Evolutionary conservation across 1,139 yeast species (phyloP).

Genomic region (Pichia sp.): DNA sequence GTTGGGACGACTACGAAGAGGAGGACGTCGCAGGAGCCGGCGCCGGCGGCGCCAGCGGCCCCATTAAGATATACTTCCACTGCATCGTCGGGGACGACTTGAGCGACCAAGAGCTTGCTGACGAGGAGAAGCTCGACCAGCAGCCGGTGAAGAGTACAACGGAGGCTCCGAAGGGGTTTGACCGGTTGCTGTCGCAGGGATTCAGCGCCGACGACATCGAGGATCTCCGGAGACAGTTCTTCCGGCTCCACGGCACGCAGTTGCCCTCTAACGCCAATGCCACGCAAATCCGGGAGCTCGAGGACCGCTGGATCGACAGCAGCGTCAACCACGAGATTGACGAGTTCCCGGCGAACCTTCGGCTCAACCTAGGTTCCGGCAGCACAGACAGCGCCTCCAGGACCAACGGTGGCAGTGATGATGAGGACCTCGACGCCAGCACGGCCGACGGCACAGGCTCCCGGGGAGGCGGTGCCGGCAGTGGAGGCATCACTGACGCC

Average conservation of each 20-base stretch:
- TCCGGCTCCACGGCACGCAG: slow-evolving; percentile 54
- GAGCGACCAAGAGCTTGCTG: slow-evolving; percentile 51
- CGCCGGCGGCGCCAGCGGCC: slow-evolving; percentile 14
- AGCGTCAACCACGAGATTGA: slow-evolving; percentile 51
- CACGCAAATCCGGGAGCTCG: slow-evolving; percentile 55
- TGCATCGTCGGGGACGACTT: slow-evolving; percentile 77
- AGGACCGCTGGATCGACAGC: slow-evolving; percentile 88
- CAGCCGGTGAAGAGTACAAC: slow-evolving; percentile 48
- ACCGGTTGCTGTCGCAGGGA: slow-evolving; percentile 76
- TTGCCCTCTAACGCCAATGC: slow-evolving; percentile 29
- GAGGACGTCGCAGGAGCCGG: slow-evolving; percentile 14
- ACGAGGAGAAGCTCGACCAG: slow-evolving; percentile 61
- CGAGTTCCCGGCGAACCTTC: slow-evolving; percentile 33
- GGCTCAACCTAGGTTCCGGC: slow-evolving; percentile 19
- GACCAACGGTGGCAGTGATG: slow-evolving; percentile 6
- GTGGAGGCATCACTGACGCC: neutral
- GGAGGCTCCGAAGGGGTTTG: slow-evolving; percentile 83
- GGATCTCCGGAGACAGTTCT: slow-evolving; percentile 70
- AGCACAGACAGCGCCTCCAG: slow-evolving; percentile 16
- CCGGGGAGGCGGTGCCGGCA: slow-evolving; percentile 7
- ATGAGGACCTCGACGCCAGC: slow-evolving; percentile 7
- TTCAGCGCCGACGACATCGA: slow-evolving; percentile 72
- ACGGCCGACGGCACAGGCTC: slow-evolving; percentile 4
- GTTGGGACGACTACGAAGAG: slow-evolving; percentile 7
- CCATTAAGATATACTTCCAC: slow-evolving; percentile 53